Conservation (phyloP, 257 asterid species). For the Solanum paucissectum region DNA sequence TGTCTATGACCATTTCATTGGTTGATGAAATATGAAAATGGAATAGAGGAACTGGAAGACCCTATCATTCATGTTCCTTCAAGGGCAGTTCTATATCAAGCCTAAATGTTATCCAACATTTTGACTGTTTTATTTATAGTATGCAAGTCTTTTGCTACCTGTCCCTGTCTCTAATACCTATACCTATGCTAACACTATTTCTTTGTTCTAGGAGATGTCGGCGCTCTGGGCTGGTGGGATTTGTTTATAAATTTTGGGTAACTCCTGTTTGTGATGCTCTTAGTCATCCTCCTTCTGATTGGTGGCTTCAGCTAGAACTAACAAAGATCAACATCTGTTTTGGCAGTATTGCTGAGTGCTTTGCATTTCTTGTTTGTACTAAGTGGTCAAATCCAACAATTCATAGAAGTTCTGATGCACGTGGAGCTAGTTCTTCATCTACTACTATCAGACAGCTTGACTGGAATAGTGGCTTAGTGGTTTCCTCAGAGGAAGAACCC, state of each 20-base stretch:
- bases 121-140: background rate
- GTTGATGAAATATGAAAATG: background rate
- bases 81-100: background rate
- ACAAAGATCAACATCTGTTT: conserved; percentile 10
- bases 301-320: conserved; percentile 11
- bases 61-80: background rate
- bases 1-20: background rate
- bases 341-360: conserved; percentile 89
- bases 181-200: background rate
- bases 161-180: background rate
- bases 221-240: conserved; percentile 98
- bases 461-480: conserved; percentile 69
- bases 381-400: conserved; percentile 95
- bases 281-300: conserved; percentile 5
- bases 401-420: conserved; percentile 51
- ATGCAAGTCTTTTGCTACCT: background rate
- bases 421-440: conserved; percentile 76
- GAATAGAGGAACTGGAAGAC: background rate
- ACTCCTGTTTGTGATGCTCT: conserved; percentile 2
- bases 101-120: background rate
- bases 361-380: conserved; percentile 98
- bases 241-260: conserved; percentile 93
- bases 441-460: conserved; percentile 54
- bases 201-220: conserved; percentile 57
- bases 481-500: conserved; percentile 54